Conservation (phyloP, 2,329 filamentous ascomycete genomes). For the Pyrenochaeta sp. region DNA sequence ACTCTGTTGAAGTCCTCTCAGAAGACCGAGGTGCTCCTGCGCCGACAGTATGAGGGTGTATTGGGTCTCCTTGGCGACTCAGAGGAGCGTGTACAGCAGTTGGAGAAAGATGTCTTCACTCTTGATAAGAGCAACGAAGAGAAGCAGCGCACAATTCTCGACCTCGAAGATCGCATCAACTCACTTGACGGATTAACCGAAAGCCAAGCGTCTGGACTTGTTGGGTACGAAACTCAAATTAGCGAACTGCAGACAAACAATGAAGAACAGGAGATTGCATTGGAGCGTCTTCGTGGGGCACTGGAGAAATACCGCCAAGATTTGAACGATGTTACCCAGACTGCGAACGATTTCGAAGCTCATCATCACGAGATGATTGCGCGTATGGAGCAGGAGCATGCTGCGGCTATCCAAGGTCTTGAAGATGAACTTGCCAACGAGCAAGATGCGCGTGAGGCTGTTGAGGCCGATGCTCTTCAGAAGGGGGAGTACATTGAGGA, state of each 20-base stretch:
- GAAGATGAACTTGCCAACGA: conserved; percentile 48
- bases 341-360: conserved; percentile 50
- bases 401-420: conserved; percentile 44
- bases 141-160: conserved; percentile 46
- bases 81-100: conserved; percentile 43
- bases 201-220: conserved; percentile 45
- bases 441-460: conserved; percentile 45
- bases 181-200: conserved; percentile 35
- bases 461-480: conserved; percentile 49
- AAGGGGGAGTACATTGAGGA: conserved; percentile 50
- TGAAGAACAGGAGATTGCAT: conserved; percentile 42
- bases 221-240: conserved; percentile 38
- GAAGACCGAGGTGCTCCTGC: conserved; percentile 48
- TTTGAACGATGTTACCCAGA: conserved; percentile 44
- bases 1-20: conserved; percentile 38
- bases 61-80: conserved; percentile 39
- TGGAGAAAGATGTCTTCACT: conserved; percentile 47
- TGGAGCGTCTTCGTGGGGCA: conserved; percentile 48
- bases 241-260: conserved; percentile 36
- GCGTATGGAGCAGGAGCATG: conserved; percentile 50
- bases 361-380: conserved; percentile 47
- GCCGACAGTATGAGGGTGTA: conserved; percentile 40
- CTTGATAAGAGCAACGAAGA: conserved; percentile 49
- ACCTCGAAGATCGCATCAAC: conserved; percentile 45
- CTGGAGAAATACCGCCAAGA: conserved; percentile 51